phyloP scores from a whole-genome alignment of 495 filamentous ascomycete genomes.

The Penicillium malachiteum region DNA sequence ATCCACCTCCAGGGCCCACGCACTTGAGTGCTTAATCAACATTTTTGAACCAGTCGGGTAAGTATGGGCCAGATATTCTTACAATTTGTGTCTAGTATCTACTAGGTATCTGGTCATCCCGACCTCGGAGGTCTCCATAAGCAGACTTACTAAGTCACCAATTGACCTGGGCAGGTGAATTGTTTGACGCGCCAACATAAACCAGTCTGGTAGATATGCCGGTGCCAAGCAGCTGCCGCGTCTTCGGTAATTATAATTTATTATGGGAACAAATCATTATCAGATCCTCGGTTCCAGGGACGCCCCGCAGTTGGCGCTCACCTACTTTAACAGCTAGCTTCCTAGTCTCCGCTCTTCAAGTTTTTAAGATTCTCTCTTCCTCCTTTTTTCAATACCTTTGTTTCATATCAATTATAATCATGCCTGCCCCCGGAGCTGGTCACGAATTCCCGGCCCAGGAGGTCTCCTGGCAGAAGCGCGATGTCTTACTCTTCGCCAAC shows the following conservation, averaged over 20 bases:
- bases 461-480: constrained; percentile 83
- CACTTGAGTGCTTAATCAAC: no score
- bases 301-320: constrained; percentile 25
- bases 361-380: neutral
- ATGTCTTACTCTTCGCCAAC: constrained; percentile 82
- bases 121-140: no score
- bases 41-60: no score
- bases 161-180: no score
- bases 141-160: no score
- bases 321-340: constrained; percentile 24
- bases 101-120: no score
- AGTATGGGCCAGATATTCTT: no score
- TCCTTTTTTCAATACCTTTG: neutral
- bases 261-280: constrained; percentile 26
- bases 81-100: no score
- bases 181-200: no score
- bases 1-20: neutral
- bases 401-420: constrained; percentile 13
- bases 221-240: constrained; percentile 12
- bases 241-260: constrained; percentile 20
- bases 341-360: neutral
- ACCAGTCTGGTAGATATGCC: neutral
- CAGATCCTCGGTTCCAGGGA: constrained; percentile 31
- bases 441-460: constrained; percentile 71
- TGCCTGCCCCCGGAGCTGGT: constrained; percentile 67